Evolutionary conservation across 2,329 filamentous ascomycete species (phyloP).

Genomic region (Penicillium expansum): DNA sequence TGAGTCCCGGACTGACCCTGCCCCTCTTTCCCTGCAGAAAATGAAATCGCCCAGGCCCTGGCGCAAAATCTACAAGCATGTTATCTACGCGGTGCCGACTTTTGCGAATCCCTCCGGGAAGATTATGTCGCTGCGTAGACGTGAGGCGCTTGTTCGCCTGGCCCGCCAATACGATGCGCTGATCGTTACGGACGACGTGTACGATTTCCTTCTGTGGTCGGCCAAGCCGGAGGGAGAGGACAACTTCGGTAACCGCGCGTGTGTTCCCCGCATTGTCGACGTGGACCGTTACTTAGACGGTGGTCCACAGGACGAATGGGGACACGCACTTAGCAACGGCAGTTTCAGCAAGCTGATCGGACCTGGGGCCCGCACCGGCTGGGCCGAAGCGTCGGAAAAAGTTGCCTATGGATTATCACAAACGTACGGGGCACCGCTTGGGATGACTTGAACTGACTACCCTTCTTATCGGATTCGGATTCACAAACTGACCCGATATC

Average conservation of each 20-base stretch:
- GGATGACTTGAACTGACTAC: not conserved
- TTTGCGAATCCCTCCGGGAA: conserved; percentile 86
- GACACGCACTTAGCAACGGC: conserved; percentile 80
- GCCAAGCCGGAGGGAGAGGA: conserved; percentile 26
- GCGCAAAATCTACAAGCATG: conserved; percentile 77
- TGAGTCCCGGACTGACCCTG: conserved; percentile 2
- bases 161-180: conserved; percentile 78
- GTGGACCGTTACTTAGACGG: conserved; percentile 68
- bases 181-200: conserved; percentile 87
- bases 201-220: conserved; percentile 86
- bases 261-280: conserved; percentile 71
- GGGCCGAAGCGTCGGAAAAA: conserved; percentile 70
- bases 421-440: conserved; percentile 46
- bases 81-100: conserved; percentile 86
- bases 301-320: conserved; percentile 63
- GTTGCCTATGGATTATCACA: conserved; percentile 60
- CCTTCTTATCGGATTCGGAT: not conserved
- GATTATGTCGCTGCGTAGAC: conserved; percentile 69
- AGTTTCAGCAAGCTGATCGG: conserved; percentile 86
- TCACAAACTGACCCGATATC: conserved; percentile 13
- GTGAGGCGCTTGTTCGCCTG: conserved; percentile 68
- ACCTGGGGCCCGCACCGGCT: conserved; percentile 81
- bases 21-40: conserved; percentile 35
- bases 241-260: conserved; percentile 38
- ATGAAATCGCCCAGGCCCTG: conserved; percentile 59